These are phyloP conservation scores for Penicillium antarcticum DNA, from an alignment of 495 filamentous ascomycete species.

Conservation along the genomic window DNA sequence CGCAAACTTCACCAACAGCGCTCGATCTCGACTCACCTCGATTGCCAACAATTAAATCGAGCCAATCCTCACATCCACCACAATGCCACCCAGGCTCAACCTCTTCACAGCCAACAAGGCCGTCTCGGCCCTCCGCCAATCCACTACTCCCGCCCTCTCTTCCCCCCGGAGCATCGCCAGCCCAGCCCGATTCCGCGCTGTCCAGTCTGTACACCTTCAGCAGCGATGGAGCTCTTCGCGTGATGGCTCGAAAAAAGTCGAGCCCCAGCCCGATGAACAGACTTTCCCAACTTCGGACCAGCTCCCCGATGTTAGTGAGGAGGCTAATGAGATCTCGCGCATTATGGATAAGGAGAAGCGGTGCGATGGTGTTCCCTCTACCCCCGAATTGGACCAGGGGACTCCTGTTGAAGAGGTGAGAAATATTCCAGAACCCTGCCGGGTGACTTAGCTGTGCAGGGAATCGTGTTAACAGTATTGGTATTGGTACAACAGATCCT, in stretches of 20 bases:
- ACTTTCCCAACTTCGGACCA: constrained; percentile 51
- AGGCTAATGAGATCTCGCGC: constrained; percentile 55
- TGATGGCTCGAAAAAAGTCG: constrained; percentile 37
- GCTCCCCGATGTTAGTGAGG: constrained; percentile 61
- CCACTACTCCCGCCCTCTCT: constrained; percentile 19
- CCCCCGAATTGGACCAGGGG: constrained; percentile 63
- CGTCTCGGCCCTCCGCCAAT: constrained; percentile 30
- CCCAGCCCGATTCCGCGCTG: constrained; percentile 20
- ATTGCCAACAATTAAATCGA: constrained; percentile 3
- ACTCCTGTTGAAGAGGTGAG: constrained; percentile 63
- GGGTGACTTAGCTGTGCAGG: background rate
- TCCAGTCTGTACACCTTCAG: constrained; percentile 20
- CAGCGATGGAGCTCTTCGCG: constrained; percentile 40
- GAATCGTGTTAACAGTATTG: background rate
- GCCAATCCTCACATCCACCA: constrained; percentile 7
- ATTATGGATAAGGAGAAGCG: constrained; percentile 46
- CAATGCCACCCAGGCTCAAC: constrained; percentile 39
- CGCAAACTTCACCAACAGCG: constrained; percentile 16
- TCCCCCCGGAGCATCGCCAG: constrained; percentile 23
- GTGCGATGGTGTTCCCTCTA: constrained; percentile 43
- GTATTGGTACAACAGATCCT: constrained; percentile 49
- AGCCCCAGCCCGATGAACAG: constrained; percentile 32
- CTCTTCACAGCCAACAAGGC: constrained; percentile 37
- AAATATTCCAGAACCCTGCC: background rate
- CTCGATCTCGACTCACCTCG: constrained; percentile 5